Conservation (phyloP, 2,329 filamentous ascomycete genomes). For the Verruconis gallopava region DNA sequence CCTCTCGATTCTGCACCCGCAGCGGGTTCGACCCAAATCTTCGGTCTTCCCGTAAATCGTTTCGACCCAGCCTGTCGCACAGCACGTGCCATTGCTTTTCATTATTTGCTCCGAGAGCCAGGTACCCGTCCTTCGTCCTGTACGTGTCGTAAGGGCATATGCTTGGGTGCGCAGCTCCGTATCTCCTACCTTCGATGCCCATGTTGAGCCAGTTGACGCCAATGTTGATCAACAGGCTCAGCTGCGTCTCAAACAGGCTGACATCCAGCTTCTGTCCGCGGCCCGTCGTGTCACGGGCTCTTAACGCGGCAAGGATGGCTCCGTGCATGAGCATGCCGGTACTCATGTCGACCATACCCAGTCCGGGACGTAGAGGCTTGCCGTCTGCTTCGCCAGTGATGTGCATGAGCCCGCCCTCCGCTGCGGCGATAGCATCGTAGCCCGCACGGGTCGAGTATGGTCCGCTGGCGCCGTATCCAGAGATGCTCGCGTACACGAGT, state of each 20-base stretch:
- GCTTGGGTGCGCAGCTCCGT: constrained; percentile 34
- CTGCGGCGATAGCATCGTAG: constrained; percentile 34
- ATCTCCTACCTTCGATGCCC: constrained; percentile 28
- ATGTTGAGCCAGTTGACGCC: constrained; percentile 28
- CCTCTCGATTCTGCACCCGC: constrained; percentile 20
- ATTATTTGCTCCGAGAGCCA: constrained; percentile 24
- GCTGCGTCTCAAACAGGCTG: constrained; percentile 33
- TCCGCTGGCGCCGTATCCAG: constrained; percentile 30
- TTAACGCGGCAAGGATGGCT: constrained; percentile 31
- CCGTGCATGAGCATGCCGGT: constrained; percentile 35
- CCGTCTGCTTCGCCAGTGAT: constrained; percentile 30
- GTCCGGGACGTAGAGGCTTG: constrained; percentile 28
- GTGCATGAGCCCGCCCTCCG: constrained; percentile 32
- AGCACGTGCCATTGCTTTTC: constrained; percentile 27
- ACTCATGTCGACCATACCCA: constrained; percentile 30
- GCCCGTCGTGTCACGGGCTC: constrained; percentile 25
- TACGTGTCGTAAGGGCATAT: constrained; percentile 36
- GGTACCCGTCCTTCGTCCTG: constrained; percentile 22
- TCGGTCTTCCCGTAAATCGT: constrained; percentile 18
- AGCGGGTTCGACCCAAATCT: constrained; percentile 19
- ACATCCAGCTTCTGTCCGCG: constrained; percentile 32
- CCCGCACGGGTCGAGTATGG: constrained; percentile 31
- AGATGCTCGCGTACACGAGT: constrained; percentile 32
- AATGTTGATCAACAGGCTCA: constrained; percentile 31
- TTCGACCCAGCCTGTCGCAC: constrained; percentile 15